Evolutionary conservation across 1,139 yeast genomes (phyloP).

Genomic region (Kodamaea arcana): DNA sequence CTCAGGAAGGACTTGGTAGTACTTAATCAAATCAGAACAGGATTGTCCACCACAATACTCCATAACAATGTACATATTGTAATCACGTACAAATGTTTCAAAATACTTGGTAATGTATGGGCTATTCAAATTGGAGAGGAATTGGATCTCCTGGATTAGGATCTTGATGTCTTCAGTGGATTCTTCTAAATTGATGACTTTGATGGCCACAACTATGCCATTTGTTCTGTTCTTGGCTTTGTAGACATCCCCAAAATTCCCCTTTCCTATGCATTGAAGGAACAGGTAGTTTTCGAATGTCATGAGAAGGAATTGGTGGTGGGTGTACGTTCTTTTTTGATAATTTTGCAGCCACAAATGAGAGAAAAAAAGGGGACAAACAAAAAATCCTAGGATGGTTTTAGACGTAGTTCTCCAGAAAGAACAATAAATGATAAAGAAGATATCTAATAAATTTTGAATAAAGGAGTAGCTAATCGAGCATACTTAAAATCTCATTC

Average conservation of each 20-base stretch:
- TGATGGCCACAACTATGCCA: slow-evolving; percentile 62
- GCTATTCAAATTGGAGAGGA: slow-evolving; percentile 62
- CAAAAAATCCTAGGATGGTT: no score
- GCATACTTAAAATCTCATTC: no score
- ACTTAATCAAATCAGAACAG: slow-evolving; percentile 58
- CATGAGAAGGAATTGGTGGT: slow-evolving; percentile 10
- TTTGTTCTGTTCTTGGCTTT: slow-evolving; percentile 44
- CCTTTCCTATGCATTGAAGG: slow-evolving; percentile 67
- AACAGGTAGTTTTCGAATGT: slow-evolving; percentile 29
- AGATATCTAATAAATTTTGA: no score
- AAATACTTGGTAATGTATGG: slow-evolving; percentile 61
- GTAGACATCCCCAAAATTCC: slow-evolving; percentile 86
- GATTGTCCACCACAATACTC: slow-evolving; percentile 93
- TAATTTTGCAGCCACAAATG: slow-evolving; percentile 19
- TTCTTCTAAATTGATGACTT: slow-evolving; percentile 72
- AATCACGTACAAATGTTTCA: slow-evolving; percentile 59
- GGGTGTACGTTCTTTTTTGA: slow-evolving; percentile 1
- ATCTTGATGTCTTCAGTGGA: slow-evolving; percentile 68
- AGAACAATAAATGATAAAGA: no score
- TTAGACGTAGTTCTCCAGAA: no score
- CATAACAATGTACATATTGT: slow-evolving; percentile 83
- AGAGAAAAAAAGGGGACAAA: not conserved
- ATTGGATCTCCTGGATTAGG: slow-evolving; percentile 69
- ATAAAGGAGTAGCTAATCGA: no score
- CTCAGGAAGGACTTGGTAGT: slow-evolving; percentile 48